These are phyloP conservation scores for Pythium sp. DNA, from an alignment of 352 stramenopile species.

Conservation along the genomic window DNA sequence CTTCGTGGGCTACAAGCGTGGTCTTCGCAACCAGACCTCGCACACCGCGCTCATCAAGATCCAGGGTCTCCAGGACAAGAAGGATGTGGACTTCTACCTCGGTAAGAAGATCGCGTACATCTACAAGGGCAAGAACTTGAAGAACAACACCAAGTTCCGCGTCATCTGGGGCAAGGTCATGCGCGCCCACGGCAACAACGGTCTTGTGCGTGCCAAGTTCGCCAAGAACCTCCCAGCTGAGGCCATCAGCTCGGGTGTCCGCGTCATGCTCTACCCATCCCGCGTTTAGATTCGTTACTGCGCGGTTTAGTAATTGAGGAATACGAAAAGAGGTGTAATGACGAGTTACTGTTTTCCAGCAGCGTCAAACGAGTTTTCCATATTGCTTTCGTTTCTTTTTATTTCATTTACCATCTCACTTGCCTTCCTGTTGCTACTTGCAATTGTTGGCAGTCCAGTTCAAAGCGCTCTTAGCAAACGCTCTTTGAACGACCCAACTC, in stretches of 20 bases:
- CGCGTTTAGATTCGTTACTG: slow-evolving; percentile 87
- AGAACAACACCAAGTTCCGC: slow-evolving; percentile 97
- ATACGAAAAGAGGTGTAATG: slow-evolving; percentile 41
- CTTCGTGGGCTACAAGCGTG: slow-evolving; percentile 99
- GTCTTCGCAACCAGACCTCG: slow-evolving; percentile 96
- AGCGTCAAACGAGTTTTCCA: slow-evolving; percentile 5
- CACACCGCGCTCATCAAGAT: slow-evolving; percentile 99
- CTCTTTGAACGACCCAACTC: too few species aligned
- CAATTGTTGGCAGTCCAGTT: too few species aligned
- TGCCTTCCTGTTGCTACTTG: too few species aligned
- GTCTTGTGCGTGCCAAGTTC: slow-evolving; percentile 99
- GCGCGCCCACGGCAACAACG: slow-evolving; percentile 97
- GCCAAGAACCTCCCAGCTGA: slow-evolving; percentile 95
- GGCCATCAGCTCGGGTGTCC: slow-evolving; percentile 95
- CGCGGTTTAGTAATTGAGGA: slow-evolving; percentile 32
- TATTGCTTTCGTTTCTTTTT: not conserved
- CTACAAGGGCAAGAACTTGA: slow-evolving; percentile 96
- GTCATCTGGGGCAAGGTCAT: slow-evolving; percentile 99
- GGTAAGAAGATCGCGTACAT: slow-evolving; percentile 99
- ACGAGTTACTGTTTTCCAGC: slow-evolving; percentile 23
- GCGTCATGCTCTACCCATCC: slow-evolving; percentile 99
- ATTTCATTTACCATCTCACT: too few species aligned
- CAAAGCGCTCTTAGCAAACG: too few species aligned
- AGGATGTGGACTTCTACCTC: slow-evolving; percentile 99
- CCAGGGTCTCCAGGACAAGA: slow-evolving; percentile 97